Percentiles rank a stretch among this genome's conserved stretches.
Evolutionary conservation across 2,329 filamentous ascomycete species (phyloP).

Genomic region (Ceratocystis lukuohia): DNA sequence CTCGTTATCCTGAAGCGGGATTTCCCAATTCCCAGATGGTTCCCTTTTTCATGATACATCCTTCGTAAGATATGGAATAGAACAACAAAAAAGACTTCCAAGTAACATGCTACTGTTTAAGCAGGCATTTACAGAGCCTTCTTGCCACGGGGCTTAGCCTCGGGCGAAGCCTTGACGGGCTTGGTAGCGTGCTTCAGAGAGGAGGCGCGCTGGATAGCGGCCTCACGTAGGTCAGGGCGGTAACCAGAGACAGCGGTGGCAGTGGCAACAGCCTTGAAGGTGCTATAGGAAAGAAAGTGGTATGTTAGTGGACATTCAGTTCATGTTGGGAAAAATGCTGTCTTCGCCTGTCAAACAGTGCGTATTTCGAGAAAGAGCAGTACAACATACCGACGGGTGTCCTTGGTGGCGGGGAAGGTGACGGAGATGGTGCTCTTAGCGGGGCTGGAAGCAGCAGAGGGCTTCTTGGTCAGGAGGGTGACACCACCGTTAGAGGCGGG

Average conservation of each 20-base stretch:
- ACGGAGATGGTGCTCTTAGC: conserved; percentile 49
- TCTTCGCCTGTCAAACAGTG: too few relatives aligned
- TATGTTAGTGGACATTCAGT: conserved; percentile 9
- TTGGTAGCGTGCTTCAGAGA: conserved; percentile 71
- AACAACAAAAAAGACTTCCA: conserved; percentile 17
- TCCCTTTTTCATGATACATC: conserved; percentile 13
- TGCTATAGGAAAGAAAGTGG: conserved; percentile 37
- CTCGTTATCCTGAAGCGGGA: conserved; percentile 11
- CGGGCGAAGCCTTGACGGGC: conserved; percentile 60
- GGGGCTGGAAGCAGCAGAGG: conserved; percentile 58
- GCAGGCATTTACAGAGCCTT: conserved; percentile 40
- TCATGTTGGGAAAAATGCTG: too few relatives aligned
- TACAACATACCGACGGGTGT: conserved; percentile 49
- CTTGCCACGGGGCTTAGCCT: conserved; percentile 62
- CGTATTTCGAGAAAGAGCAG: background rate
- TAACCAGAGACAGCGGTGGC: conserved; percentile 73
- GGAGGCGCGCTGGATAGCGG: conserved; percentile 74
- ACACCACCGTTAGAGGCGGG: conserved; percentile 66
- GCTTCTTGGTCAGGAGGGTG: conserved; percentile 73
- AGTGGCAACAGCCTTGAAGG: conserved; percentile 80
- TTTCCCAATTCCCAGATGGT: conserved; percentile 7
- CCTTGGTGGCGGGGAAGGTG: conserved; percentile 58
- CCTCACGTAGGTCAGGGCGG: conserved; percentile 62
- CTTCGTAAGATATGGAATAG: conserved; percentile 9
- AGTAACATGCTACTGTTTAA: conserved; percentile 11